Evolutionary conservation across 164 flowering plant genomes (phyloP).

Genomic region (Malania oleifera): DNA sequence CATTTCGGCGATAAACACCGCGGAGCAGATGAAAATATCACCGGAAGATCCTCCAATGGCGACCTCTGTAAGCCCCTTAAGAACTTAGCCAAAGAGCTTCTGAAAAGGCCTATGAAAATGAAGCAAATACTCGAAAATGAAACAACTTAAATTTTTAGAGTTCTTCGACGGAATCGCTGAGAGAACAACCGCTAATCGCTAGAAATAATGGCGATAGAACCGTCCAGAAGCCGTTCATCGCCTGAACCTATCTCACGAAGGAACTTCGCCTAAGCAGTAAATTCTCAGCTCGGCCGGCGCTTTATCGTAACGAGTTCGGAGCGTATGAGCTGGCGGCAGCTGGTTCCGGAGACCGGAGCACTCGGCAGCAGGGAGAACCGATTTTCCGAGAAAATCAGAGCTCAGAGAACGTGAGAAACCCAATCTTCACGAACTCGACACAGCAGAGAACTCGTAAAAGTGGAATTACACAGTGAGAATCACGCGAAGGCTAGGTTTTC

Average conservation of each 20-base stretch:
- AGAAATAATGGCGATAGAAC: not conserved
- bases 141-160: not conserved
- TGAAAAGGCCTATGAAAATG: not conserved
- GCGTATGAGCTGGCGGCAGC: too few species aligned
- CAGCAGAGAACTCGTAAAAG: too few species aligned
- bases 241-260: too few species aligned
- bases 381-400: not conserved
- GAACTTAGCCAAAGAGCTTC: not conserved
- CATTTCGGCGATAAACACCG: constrained; percentile 11
- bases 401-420: too few species aligned
- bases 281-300: too few species aligned
- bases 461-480: too few species aligned
- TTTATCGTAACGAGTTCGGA: too few species aligned
- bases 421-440: too few species aligned
- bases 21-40: constrained; percentile 3
- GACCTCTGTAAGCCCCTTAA: not conserved
- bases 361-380: not conserved
- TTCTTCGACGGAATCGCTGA: not conserved
- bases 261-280: too few species aligned
- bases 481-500: too few species aligned
- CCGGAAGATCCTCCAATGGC: not conserved
- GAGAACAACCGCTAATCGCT: not conserved
- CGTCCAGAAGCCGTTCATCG: not conserved
- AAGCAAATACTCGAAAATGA: not conserved
- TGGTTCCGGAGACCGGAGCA: too few species aligned